Percentiles rank a stretch among this genome's conserved stretches.
phyloP scores from a whole-genome alignment of 257 asterid species.

The Fraxinus anomala region DNA sequence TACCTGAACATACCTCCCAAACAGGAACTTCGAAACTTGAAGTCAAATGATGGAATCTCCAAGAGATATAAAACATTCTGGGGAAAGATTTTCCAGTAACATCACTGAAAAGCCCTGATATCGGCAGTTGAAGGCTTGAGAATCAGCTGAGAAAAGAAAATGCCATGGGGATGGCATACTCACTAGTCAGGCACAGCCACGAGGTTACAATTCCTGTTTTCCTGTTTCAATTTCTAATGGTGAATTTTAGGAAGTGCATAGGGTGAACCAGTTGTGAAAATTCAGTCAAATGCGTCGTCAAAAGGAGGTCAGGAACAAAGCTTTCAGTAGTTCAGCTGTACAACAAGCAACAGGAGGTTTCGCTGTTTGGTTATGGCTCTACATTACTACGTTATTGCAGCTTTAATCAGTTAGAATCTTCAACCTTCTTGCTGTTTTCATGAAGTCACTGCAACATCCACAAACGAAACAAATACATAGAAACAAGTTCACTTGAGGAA shows the following conservation, averaged over 20 bases:
- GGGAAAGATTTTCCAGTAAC: neutral
- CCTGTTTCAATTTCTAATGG: neutral
- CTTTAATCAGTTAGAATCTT: constrained; percentile 59
- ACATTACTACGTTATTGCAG: constrained; percentile 51
- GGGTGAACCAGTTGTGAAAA: neutral
- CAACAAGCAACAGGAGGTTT: constrained; percentile 26
- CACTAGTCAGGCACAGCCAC: neutral
- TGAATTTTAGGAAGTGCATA: neutral
- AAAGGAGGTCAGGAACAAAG: constrained; percentile 29
- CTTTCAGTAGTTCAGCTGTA: constrained; percentile 33
- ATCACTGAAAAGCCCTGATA: neutral
- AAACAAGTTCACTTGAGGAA: neutral
- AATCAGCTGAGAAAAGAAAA: neutral
- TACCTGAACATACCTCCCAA: neutral
- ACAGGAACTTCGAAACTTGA: neutral
- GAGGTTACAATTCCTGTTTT: neutral
- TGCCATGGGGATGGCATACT: neutral
- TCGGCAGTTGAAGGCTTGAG: neutral
- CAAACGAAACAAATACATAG: neutral
- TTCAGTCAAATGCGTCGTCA: neutral
- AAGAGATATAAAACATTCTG: neutral
- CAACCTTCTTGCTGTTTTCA: constrained; percentile 59
- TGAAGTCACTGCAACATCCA: constrained; percentile 54
- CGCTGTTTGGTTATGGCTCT: constrained; percentile 32
- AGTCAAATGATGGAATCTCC: neutral